Evolutionary conservation across 2,329 filamentous ascomycete species (phyloP).

Genomic region (Pseudocercospora musae): DNA sequence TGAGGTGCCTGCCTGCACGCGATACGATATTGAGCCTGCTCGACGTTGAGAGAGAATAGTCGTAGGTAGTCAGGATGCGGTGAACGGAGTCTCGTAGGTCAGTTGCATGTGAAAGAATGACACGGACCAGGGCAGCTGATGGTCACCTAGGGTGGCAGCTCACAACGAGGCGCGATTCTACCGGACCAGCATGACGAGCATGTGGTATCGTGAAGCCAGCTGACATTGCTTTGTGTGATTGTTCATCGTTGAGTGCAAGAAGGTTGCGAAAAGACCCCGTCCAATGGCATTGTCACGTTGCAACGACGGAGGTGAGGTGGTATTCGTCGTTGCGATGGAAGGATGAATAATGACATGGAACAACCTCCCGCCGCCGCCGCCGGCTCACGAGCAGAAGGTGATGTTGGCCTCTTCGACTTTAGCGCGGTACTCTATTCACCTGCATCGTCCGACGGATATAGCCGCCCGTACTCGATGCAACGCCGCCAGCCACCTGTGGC

Average conservation of each 20-base stretch:
- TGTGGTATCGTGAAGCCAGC: slow-evolving; percentile 5
- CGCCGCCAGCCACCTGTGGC: neutral
- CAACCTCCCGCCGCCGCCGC: no score
- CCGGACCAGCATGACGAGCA: neutral
- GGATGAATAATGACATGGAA: neutral
- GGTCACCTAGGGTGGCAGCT: neutral
- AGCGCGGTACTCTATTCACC: neutral
- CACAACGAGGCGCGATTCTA: neutral
- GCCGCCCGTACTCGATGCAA: neutral
- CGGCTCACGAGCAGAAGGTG: neutral
- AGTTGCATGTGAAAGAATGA: neutral
- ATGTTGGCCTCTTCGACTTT: neutral
- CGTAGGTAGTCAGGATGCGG: no score
- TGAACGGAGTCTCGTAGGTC: neutral
- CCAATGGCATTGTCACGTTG: slow-evolving; percentile 20
- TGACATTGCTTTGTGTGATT: slow-evolving; percentile 11
- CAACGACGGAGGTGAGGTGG: slow-evolving; percentile 6
- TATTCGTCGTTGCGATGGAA: neutral
- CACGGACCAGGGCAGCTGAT: neutral
- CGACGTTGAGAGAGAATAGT: neutral
- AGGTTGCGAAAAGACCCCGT: neutral
- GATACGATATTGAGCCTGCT: neutral
- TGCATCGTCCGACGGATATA: neutral
- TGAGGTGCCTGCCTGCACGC: neutral
- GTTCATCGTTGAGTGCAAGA: neutral